Conservation (phyloP, 768 basidiomycete genomes). For the Nevesoporus exiguus region DNA sequence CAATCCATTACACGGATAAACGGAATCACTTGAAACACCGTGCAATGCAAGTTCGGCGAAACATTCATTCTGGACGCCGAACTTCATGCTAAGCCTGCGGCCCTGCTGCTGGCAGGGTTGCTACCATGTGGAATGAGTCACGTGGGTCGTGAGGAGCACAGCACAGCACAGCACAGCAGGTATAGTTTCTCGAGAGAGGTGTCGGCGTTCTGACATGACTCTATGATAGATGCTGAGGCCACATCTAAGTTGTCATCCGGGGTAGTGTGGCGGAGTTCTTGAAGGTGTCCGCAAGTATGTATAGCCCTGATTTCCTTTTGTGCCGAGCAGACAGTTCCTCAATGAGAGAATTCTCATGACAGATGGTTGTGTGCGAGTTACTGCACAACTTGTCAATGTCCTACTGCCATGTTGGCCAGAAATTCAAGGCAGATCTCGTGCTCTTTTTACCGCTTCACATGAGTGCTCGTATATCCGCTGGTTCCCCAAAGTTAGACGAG, state of each 20-base stretch:
- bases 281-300: too few relatives aligned
- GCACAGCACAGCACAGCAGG: not conserved
- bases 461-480: not conserved
- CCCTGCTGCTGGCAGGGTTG: too few relatives aligned
- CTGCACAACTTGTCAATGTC: too few relatives aligned
- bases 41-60: too few relatives aligned
- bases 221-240: not conserved
- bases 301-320: too few relatives aligned
- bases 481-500: not conserved
- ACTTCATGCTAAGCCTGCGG: too few relatives aligned
- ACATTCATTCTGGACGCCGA: too few relatives aligned
- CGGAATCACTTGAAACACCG: not conserved
- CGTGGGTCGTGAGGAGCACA: not conserved
- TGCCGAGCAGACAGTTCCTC: not conserved
- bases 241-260: too few relatives aligned
- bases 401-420: too few relatives aligned
- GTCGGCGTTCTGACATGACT: not conserved
- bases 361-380: too few relatives aligned
- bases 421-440: not conserved
- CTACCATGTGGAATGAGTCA: not conserved
- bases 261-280: too few relatives aligned
- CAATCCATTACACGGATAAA: not conserved
- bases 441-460: not conserved
- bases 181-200: not conserved
- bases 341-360: not conserved